Percentiles rank a stretch among this genome's conserved stretches.
Evolutionary conservation across 441 rosid genomes (phyloP).

Genomic region (Adansonia grandidieri): DNA sequence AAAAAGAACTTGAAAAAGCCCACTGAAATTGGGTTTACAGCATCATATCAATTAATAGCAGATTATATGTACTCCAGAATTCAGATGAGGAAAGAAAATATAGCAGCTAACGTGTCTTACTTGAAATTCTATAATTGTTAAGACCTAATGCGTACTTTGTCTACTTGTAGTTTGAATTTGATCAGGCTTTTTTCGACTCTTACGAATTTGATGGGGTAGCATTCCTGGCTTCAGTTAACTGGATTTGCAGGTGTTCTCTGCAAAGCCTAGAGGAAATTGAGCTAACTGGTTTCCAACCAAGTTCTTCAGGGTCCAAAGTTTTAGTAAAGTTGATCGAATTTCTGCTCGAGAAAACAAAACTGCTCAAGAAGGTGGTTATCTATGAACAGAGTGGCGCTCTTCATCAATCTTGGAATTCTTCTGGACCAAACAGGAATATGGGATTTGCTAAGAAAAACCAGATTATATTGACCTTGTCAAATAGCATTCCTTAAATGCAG

Average conservation of each 20-base stretch:
- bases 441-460: background rate
- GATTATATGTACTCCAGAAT: background rate
- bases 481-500: background rate
- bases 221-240: background rate
- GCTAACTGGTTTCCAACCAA: constrained; percentile 16
- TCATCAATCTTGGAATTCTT: background rate
- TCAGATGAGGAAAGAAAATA: background rate
- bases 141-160: background rate
- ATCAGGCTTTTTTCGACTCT: constrained; percentile 8
- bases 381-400: constrained; percentile 4
- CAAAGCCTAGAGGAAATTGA: constrained; percentile 22
- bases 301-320: background rate
- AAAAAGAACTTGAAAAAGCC: background rate
- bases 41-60: background rate
- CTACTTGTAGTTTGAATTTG: constrained; percentile 19
- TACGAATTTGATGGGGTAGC: constrained; percentile 3
- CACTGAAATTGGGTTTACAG: background rate
- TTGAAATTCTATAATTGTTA: background rate
- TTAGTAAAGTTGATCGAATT: constrained; percentile 11
- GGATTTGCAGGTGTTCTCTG: constrained; percentile 4
- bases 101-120: background rate
- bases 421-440: background rate
- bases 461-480: background rate
- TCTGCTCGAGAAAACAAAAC: constrained; percentile 25
- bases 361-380: constrained; percentile 26